phyloP scores from a whole-genome alignment of 129 eudicot species.

The Sambucus nigra region DNA sequence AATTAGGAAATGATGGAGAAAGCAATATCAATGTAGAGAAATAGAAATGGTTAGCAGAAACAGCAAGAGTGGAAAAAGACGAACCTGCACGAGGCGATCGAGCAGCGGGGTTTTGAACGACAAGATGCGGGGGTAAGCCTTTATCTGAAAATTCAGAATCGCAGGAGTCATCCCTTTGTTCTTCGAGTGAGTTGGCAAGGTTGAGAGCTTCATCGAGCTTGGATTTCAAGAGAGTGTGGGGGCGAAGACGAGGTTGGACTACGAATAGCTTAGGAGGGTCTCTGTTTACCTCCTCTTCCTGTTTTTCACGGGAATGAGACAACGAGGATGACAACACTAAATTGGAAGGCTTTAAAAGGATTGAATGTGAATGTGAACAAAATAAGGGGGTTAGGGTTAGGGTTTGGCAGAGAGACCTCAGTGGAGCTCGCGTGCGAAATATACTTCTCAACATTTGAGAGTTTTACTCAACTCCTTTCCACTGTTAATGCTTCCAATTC shows the following conservation, averaged over 20 bases:
- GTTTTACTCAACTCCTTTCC: neutral
- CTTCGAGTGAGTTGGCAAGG: constrained; percentile 86
- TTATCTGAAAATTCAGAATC: constrained; percentile 32
- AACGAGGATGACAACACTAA: constrained; percentile 16
- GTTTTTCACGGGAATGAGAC: constrained; percentile 25
- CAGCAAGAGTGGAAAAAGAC: too few relatives aligned
- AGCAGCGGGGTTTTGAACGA: constrained; percentile 82
- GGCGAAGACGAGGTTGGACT: constrained; percentile 76
- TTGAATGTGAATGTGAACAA: constrained; percentile 1
- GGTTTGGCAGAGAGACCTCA: constrained; percentile 23
- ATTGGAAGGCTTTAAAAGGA: neutral
- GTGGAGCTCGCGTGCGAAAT: constrained; percentile 19
- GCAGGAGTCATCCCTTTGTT: constrained; percentile 59
- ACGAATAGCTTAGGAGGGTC: constrained; percentile 66
- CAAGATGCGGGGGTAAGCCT: constrained; percentile 56
- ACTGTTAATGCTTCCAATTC: constrained; percentile 1
- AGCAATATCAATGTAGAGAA: too few relatives aligned
- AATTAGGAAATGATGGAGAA: too few relatives aligned
- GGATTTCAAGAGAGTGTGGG: constrained; percentile 33
- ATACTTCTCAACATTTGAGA: constrained; percentile 26
- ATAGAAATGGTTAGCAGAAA: too few relatives aligned
- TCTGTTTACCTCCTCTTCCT: constrained; percentile 22
- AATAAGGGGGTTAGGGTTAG: constrained; percentile 6
- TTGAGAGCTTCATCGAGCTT: constrained; percentile 90
- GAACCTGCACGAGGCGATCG: constrained; percentile 61